Evolutionary conservation across 345 rosid genomes (phyloP), one percentile per base, ranked within the genome.

Genomic region (Salix suchowensis): DNA sequence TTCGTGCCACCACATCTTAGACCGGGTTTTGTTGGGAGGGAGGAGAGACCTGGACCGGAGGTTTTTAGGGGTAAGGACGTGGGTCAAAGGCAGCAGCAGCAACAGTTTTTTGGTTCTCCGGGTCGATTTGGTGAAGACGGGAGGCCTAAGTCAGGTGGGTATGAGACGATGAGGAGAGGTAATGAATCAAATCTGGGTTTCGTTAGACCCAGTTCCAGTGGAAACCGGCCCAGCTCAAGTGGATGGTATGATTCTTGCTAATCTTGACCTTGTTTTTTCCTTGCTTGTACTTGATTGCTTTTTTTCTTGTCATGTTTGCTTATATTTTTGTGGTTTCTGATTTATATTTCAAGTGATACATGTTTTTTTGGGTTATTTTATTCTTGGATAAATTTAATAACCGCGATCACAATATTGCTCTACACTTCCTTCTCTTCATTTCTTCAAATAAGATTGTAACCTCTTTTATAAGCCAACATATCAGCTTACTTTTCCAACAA

Each of bases 1-100:
- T 94, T 94, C 50, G 91, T 94, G 68, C 97, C 98, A 36, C 98
- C 98, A 67, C 97, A 94, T 90, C 98, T 94, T 42, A 90, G 98
- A 81, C 98, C 97, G 24, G 96, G 96, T 11, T 92, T 91, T 68
- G 85, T 62, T 7, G 89, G 90, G 9, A 92, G 77, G 76, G 89
- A 92, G 80, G 93, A 88, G 84, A 87, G 77, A 73, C 91, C 89
- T 13, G 84, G 71, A 13, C 79, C 76, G 16, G 82, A 82, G 74
- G 81, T 77, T 26, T 52, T 40, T 13, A 76, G 72, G 46, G 79
- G 72, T 34, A 77, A 77, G 72, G 80, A 77, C 40, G 40, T 21
- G 15, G 68, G 5, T 64, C 75, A 77, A 8, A 64, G 78, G 81
- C 87, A 72, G 44, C 79, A 44, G 6, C 90, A 60, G 39, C 68